Conservation (phyloP, 2,329 filamentous ascomycete species). For the Fusarium sp. region DNA sequence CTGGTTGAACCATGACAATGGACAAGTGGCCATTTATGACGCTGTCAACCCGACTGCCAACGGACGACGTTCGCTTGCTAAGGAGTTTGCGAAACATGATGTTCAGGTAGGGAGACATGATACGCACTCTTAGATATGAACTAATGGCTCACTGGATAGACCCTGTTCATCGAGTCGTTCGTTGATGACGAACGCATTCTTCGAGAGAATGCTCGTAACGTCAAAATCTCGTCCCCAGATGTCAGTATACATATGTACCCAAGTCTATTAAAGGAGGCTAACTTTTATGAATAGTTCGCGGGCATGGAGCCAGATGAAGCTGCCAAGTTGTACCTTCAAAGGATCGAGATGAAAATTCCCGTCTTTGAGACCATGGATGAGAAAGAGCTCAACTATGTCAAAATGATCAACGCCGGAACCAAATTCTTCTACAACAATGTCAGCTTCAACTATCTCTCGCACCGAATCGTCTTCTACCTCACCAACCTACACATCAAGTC, state of each 20-base stretch:
- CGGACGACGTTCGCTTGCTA: slow-evolving; percentile 85
- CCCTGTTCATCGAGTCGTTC: slow-evolving; percentile 95
- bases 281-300: slow-evolving; percentile 70
- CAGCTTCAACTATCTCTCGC: slow-evolving; percentile 94
- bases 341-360: slow-evolving; percentile 93
- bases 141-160: slow-evolving; percentile 61
- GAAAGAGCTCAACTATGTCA: slow-evolving; percentile 94
- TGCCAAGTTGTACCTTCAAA: slow-evolving; percentile 88
- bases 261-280: background rate
- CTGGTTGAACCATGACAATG: slow-evolving; percentile 96
- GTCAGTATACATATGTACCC: slow-evolving; percentile 59
- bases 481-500: slow-evolving; percentile 98
- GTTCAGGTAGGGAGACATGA: slow-evolving; percentile 72
- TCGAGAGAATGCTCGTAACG: slow-evolving; percentile 94
- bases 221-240: slow-evolving; percentile 98
- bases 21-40: slow-evolving; percentile 98
- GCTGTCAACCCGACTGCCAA: slow-evolving; percentile 92
- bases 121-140: background rate
- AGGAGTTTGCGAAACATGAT: slow-evolving; percentile 97
- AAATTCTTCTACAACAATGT: slow-evolving; percentile 97
- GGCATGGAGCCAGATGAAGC: slow-evolving; percentile 94
- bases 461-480: slow-evolving; percentile 97
- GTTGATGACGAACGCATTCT: slow-evolving; percentile 95
- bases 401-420: slow-evolving; percentile 98
- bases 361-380: slow-evolving; percentile 98